Evolutionary conservation across 2,329 filamentous ascomycete species (phyloP).

Genomic region (Xylaria sp.): DNA sequence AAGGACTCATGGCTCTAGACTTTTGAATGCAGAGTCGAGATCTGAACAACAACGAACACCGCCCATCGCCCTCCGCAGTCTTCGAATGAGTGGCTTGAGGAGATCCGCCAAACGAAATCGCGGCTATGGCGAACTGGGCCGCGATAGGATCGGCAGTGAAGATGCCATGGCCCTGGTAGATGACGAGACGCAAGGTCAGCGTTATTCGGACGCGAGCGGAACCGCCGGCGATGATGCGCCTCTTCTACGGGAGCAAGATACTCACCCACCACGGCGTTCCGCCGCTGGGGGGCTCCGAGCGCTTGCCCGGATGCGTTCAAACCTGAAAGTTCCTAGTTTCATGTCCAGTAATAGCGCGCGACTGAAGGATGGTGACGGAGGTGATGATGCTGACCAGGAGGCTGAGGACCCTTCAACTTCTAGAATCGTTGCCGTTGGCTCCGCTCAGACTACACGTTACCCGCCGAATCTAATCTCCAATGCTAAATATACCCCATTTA

Average conservation of each 20-base stretch:
- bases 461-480: conserved; percentile 94
- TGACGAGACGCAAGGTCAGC: conserved; percentile 64
- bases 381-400: conserved; percentile 60
- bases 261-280: conserved; percentile 49
- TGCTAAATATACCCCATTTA: conserved; percentile 95
- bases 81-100: conserved; percentile 73
- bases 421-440: conserved; percentile 79
- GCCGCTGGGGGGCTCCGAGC: conserved; percentile 55
- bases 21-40: conserved; percentile 62
- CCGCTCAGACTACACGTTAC: conserved; percentile 77
- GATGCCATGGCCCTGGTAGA: conserved; percentile 75
- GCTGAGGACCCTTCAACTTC: conserved; percentile 75
- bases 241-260: conserved; percentile 65
- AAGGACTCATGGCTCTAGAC: conserved; percentile 49
- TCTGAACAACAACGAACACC: conserved; percentile 60
- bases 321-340: conserved; percentile 74
- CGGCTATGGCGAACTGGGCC: conserved; percentile 70
- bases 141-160: conserved; percentile 67
- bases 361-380: conserved; percentile 56
- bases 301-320: conserved; percentile 60
- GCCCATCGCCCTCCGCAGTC: conserved; percentile 75
- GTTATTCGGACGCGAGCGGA: conserved; percentile 69
- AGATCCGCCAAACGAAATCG: conserved; percentile 64
- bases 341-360: conserved; percentile 58
- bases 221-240: conserved; percentile 77